Base-by-base conservation (phyloP, 805 yeast genomes). In the Myxozyma udenii region DNA sequence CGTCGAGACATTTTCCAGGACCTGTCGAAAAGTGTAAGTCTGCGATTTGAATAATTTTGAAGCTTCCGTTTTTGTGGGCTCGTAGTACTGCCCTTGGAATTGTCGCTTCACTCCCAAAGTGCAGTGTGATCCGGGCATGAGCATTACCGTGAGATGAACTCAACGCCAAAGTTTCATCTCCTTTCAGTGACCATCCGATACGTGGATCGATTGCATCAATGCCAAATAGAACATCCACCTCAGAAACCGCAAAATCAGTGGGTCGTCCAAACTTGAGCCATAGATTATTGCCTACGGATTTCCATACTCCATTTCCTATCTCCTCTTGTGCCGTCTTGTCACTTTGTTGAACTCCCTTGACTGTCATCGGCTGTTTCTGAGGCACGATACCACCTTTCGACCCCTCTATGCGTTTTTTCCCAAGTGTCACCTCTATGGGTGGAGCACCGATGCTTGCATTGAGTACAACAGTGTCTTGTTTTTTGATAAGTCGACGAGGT, bases 11-110 rank as follows among this genome's bases (percentile, higher is more conserved):
- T 43, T 68, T 67, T 12, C 97, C 97, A 48, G 72, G 76, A 4
- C 89, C 90, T 0, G 95, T 85, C n/a, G 93, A 78, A 65, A 85
- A 83, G 68, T 93, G 98, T 50, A 91, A 71, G 66, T 93, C 61
- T 23, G 48, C 95, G 3, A 91, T 79, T 68, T 93, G 98, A 9
- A 88, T 68, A 38, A 93, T 83, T 66, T 85, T 91, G 68, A 83
- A 87, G 48, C 73, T 77, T 3, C 80, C 80, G 19, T 75, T 64
- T 1, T 68, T 55, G 9, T 69, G 61, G 14, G 75, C 64, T 44
- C 71, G 68, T 38, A 80, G 67, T 4, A 50, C 48, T 2, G 73
- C 71, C 30, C 45, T 38, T 12, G 54, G 57, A 18, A 56, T 16
- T 14, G 41, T 43, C 19, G 40, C 41, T 30, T 19, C 48, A 36